phyloP scores from a whole-genome alignment of 2,329 filamentous ascomycete genomes.

The Cytospora paraplurivora region DNA sequence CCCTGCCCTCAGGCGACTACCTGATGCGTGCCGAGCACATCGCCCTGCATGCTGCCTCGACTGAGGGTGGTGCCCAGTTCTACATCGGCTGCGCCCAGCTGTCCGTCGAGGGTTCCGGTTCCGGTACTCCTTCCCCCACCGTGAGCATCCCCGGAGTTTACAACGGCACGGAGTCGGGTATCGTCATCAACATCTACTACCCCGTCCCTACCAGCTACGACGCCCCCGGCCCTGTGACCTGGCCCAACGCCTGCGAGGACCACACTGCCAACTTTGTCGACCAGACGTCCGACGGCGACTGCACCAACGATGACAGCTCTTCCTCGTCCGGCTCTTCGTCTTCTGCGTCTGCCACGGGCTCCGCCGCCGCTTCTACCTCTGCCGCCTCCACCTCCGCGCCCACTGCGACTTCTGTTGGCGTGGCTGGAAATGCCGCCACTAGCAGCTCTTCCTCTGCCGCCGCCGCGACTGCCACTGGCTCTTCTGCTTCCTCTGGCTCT shows the following conservation, averaged over 20 bases:
- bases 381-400: background rate
- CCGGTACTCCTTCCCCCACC: conserved; percentile 34
- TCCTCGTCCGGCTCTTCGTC: conserved; percentile 4
- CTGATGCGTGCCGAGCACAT: conserved; percentile 46
- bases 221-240: conserved; percentile 39
- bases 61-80: conserved; percentile 41
- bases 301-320: conserved; percentile 33
- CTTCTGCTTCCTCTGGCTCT: background rate
- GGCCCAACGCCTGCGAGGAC: conserved; percentile 41
- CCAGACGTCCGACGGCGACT: conserved; percentile 40
- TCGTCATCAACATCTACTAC: conserved; percentile 42
- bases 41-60: conserved; percentile 42
- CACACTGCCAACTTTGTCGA: conserved; percentile 42
- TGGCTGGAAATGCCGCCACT: background rate
- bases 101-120: conserved; percentile 38
- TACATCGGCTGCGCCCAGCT: conserved; percentile 44
- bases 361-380: background rate
- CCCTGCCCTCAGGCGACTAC: conserved; percentile 42
- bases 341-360: conserved; percentile 2
- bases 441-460: background rate
- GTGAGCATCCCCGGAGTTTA: conserved; percentile 41
- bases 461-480: background rate
- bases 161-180: conserved; percentile 38
- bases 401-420: background rate
- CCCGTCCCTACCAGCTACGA: conserved; percentile 39